Percentiles rank a stretch among this genome's conserved stretches.
Conservation (phyloP, 345 rosid species). For the Firmiana major region DNA sequence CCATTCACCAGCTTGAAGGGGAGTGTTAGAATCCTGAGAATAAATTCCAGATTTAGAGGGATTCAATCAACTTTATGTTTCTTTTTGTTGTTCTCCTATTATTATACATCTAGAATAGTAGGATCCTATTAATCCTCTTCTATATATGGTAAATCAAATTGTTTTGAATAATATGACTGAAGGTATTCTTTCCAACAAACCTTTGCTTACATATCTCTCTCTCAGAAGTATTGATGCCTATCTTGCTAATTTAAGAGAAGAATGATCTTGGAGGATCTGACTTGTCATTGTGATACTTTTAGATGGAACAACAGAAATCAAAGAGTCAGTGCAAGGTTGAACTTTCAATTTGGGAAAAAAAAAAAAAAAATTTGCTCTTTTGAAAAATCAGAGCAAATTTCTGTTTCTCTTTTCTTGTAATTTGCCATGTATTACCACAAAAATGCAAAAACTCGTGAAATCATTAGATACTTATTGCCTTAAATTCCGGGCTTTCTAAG, state of each 20-base stretch:
- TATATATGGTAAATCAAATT: no score
- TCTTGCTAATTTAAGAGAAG: neutral
- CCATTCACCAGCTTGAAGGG: no score
- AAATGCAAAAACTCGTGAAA: neutral
- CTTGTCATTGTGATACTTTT: neutral
- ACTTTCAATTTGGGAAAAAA: neutral
- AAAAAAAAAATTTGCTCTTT: neutral
- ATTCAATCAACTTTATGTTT: no score
- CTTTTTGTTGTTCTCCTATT: no score
- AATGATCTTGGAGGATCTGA: neutral
- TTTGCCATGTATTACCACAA: neutral
- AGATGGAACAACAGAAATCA: neutral
- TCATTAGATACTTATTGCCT: neutral
- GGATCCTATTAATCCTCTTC: no score
- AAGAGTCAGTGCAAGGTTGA: neutral
- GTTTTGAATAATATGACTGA: no score
- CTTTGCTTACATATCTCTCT: neutral
- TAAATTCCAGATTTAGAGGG: no score
- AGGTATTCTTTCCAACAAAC: constrained; percentile 26
- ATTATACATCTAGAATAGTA: no score
- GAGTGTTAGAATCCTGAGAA: no score
- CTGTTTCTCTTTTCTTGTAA: neutral
- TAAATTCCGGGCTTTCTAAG: neutral
- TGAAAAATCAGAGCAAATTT: neutral
- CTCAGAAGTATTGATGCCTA: neutral